phyloP scores from a whole-genome alignment of 768 basidiomycete species.

The Leccinum fibrillosum region DNA sequence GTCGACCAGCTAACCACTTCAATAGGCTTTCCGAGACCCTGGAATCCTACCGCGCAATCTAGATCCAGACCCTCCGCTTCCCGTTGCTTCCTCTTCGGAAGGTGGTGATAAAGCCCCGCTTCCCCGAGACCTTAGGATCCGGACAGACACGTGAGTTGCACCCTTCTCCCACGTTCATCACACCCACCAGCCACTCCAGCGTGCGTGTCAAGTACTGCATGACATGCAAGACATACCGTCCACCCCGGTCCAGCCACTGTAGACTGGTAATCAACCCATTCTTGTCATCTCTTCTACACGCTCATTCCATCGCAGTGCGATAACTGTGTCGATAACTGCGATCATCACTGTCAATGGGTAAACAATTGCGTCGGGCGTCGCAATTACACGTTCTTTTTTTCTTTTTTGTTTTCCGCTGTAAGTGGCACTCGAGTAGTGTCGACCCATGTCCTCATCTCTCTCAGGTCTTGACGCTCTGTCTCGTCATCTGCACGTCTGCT shows the following conservation, averaged over 20 bases:
- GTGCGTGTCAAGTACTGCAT: constrained; percentile 92
- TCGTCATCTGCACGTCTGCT: constrained; percentile 81
- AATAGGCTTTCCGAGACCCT: constrained; percentile 73
- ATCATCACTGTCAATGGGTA: constrained; percentile 89
- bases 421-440: constrained; percentile 29
- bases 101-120: constrained; percentile 60
- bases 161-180: neutral
- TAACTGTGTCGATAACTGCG: constrained; percentile 95
- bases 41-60: constrained; percentile 88
- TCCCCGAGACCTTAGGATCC: constrained; percentile 79
- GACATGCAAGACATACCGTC: constrained; percentile 90
- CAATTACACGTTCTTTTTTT: constrained; percentile 93
- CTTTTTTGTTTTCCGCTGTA: constrained; percentile 73
- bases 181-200: constrained; percentile 35
- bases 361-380: constrained; percentile 95
- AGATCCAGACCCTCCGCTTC: constrained; percentile 82
- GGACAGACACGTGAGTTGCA: constrained; percentile 64
- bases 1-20: neutral
- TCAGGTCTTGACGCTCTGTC: constrained; percentile 69
- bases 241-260: constrained; percentile 93
- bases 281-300: neutral
- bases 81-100: constrained; percentile 59
- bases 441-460: constrained; percentile 5
- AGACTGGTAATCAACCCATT: constrained; percentile 61
- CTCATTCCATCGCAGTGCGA: constrained; percentile 62